These are phyloP conservation scores for Letharia columbiana DNA, from an alignment of 495 filamentous ascomycete species.

Conservation along the genomic window DNA sequence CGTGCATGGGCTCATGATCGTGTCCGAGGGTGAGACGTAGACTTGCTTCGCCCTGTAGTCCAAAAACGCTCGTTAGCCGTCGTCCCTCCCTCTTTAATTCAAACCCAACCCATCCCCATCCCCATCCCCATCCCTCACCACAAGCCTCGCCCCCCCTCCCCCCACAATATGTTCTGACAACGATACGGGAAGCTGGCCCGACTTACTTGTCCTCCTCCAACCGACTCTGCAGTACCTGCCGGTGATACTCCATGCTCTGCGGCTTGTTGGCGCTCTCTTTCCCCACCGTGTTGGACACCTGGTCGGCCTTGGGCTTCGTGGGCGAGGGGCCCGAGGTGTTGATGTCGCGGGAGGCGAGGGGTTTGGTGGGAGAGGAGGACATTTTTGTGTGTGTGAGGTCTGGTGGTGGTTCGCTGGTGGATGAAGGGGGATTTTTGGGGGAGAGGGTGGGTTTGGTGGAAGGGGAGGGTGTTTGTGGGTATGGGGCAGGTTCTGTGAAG, in stretches of 20 bases:
- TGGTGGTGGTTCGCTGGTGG: slow-evolving; percentile 1
- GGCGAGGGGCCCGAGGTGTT: slow-evolving; percentile 39
- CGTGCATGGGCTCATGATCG: slow-evolving; percentile 88
- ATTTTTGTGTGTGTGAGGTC: slow-evolving; percentile 15
- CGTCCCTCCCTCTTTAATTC: neutral
- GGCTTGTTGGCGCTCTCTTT: slow-evolving; percentile 27
- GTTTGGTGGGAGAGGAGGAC: slow-evolving; percentile 24
- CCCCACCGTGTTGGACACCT: slow-evolving; percentile 13
- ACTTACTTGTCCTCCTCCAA: slow-evolving; percentile 61
- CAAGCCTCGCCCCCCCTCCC: neutral
- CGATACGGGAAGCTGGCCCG: neutral
- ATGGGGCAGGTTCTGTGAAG: neutral
- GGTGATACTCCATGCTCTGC: slow-evolving; percentile 63
- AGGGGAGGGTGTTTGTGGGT: neutral
- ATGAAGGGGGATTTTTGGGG: neutral
- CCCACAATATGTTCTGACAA: neutral
- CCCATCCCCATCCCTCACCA: neutral
- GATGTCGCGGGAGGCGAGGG: slow-evolving; percentile 49
- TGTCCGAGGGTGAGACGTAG: slow-evolving; percentile 88
- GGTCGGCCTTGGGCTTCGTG: slow-evolving; percentile 16
- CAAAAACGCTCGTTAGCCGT: neutral
- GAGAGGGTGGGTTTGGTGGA: neutral
- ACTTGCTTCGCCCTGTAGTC: slow-evolving; percentile 40
- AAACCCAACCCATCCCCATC: no score
- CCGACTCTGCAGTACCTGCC: slow-evolving; percentile 65